Conservation (phyloP, 768 basidiomycete genomes). For the Leccinum longicurvipes region DNA sequence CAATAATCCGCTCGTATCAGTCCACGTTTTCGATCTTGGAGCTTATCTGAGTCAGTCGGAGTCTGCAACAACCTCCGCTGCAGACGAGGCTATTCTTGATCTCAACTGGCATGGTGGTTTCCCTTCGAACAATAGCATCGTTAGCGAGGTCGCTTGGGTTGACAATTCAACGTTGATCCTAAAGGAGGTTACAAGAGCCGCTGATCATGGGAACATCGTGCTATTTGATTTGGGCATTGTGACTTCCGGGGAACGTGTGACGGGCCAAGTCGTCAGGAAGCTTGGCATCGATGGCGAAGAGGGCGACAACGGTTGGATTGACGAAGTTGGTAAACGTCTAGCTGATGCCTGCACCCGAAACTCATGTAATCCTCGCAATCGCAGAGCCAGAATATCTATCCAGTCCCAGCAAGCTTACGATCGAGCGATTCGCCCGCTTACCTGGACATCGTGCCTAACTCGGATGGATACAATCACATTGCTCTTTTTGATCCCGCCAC, state of each 20-base stretch:
- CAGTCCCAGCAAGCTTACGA: constrained; percentile 46
- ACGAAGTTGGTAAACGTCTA: constrained; percentile 53
- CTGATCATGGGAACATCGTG: constrained; percentile 75
- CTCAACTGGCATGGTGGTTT: constrained; percentile 67
- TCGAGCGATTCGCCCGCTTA: constrained; percentile 59
- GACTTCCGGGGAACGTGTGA: constrained; percentile 27
- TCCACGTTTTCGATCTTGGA: constrained; percentile 78
- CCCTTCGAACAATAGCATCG: constrained; percentile 58
- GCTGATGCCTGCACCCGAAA: constrained; percentile 1
- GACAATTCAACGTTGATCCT: constrained; percentile 67
- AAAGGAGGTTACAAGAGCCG: constrained; percentile 85
- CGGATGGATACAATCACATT: constrained; percentile 86
- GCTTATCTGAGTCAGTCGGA: constrained; percentile 42
- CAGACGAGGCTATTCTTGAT: constrained; percentile 46
- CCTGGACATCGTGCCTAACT: constrained; percentile 82
- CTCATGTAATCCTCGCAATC: constrained; percentile 14
- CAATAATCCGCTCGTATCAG: constrained; percentile 80
- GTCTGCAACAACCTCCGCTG: constrained; percentile 28
- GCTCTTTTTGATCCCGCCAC: constrained; percentile 84
- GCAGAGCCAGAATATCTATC: constrained; percentile 62
- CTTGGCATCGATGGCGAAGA: constrained; percentile 83
- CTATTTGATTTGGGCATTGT: constrained; percentile 56
- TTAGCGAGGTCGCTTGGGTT: constrained; percentile 89
- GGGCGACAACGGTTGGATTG: constrained; percentile 94
- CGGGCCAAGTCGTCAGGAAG: constrained; percentile 63